Evolutionary conservation across 2,329 filamentous ascomycete genomes (phyloP).

Genomic region (Cladophialophora exuberans): DNA sequence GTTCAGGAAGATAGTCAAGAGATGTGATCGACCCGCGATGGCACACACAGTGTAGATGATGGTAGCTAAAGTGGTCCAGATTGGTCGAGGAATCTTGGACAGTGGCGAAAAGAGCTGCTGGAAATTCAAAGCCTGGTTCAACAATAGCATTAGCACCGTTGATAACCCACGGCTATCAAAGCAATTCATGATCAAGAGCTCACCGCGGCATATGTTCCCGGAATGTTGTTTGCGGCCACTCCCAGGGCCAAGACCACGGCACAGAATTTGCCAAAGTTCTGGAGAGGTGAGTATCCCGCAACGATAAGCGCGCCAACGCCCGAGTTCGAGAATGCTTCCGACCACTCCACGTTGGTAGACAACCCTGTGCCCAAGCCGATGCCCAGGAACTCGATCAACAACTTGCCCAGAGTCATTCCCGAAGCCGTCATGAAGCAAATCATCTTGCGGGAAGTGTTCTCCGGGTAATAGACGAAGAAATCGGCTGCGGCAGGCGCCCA

Average conservation of each 20-base stretch:
- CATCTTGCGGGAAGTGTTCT: constrained; percentile 53
- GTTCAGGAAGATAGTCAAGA: constrained; percentile 68
- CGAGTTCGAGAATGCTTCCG: constrained; percentile 34
- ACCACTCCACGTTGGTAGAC: constrained; percentile 56
- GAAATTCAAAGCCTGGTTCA: constrained; percentile 70
- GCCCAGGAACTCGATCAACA: constrained; percentile 64
- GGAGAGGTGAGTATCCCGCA: constrained; percentile 62
- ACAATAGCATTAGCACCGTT: too few species aligned
- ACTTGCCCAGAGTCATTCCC: constrained; percentile 62
- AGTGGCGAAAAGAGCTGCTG: constrained; percentile 66
- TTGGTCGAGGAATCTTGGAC: constrained; percentile 62
- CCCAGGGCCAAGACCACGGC: constrained; percentile 68
- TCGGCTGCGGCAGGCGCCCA: constrained; percentile 14
- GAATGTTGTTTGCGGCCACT: constrained; percentile 67
- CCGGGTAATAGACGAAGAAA: constrained; percentile 65
- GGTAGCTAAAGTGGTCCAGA: constrained; percentile 67
- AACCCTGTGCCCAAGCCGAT: constrained; percentile 66
- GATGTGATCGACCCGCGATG: constrained; percentile 63
- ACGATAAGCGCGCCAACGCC: constrained; percentile 70
- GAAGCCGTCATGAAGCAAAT: constrained; percentile 61
- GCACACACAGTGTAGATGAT: constrained; percentile 68
- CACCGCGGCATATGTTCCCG: constrained; percentile 66
- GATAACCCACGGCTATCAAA: too few species aligned
- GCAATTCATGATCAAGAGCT: too few species aligned
- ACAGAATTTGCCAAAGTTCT: constrained; percentile 68